These are phyloP conservation scores for Claviceps spartinae DNA, from an alignment of 2,329 filamentous ascomycete species.

Conservation along the genomic window DNA sequence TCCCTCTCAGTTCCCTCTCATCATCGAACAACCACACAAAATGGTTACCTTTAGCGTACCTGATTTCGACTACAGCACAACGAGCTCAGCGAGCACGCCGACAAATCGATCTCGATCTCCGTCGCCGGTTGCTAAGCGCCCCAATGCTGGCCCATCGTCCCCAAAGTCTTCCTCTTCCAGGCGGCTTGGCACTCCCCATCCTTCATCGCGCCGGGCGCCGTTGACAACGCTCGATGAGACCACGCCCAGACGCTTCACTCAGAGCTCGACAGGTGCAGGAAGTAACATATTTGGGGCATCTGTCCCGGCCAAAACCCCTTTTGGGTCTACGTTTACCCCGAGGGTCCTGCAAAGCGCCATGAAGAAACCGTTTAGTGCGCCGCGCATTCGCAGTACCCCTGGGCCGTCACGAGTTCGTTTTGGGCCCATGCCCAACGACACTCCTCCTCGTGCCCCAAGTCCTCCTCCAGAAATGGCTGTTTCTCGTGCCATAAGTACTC, in stretches of 20 bases:
- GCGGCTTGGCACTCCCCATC: constrained; percentile 25
- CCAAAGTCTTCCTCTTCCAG: constrained; percentile 14
- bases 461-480: constrained; percentile 16
- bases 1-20: not conserved
- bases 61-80: constrained; percentile 19
- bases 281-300: constrained; percentile 31
- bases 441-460: constrained; percentile 31
- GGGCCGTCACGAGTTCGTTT: constrained; percentile 29
- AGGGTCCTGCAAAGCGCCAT: constrained; percentile 29
- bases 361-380: constrained; percentile 32
- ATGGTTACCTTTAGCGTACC: constrained; percentile 28
- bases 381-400: constrained; percentile 25
- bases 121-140: constrained; percentile 30
- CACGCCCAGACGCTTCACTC: constrained; percentile 22
- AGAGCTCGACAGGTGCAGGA: constrained; percentile 21
- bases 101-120: constrained; percentile 21
- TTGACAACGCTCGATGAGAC: constrained; percentile 22
- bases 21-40: not conserved
- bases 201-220: constrained; percentile 22
- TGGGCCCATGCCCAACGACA: constrained; percentile 29
- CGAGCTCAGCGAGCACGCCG: constrained; percentile 21
- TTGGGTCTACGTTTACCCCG: constrained; percentile 28
- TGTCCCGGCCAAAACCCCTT: constrained; percentile 20
- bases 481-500: constrained; percentile 27
- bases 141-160: constrained; percentile 25